Evolutionary conservation across 1,284 basidiomycete genomes (phyloP).

Genomic region (Butyriboletus appendiculatus): DNA sequence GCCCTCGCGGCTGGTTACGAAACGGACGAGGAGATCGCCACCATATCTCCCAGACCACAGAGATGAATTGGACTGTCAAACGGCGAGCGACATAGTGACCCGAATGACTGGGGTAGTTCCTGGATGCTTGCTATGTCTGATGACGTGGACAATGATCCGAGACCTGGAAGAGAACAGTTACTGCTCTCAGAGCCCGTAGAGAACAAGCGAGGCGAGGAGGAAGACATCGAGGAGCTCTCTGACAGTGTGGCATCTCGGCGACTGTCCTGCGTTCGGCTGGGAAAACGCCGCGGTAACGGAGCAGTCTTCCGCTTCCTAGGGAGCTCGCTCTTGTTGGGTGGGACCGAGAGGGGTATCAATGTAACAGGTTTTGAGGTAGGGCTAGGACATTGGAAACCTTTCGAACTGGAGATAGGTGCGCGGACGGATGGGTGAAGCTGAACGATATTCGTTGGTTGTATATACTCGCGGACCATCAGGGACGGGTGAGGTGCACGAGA

Average conservation of each 20-base stretch:
- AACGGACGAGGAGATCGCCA: neutral
- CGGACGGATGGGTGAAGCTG: neutral
- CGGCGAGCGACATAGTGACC: neutral
- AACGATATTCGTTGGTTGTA: neutral
- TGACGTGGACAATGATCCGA: neutral
- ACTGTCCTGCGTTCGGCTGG: neutral
- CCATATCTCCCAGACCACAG: neutral
- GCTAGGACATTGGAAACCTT: conserved; percentile 5
- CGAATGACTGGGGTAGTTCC: conserved; percentile 1
- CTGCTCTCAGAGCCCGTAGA: conserved; percentile 1
- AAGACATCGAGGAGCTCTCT: conserved; percentile 9
- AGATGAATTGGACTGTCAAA: neutral
- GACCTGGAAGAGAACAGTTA: conserved; percentile 5
- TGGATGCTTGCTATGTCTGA: neutral
- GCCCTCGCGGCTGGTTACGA: neutral
- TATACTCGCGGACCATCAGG: neutral
- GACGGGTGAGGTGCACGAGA: conserved; percentile 24
- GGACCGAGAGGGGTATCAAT: conserved; percentile 2
- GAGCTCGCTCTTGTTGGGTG: neutral
- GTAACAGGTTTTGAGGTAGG: conserved; percentile 9
- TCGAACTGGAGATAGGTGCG: neutral
- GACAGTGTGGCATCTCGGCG: conserved; percentile 5
- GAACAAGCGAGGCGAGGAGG: conserved; percentile 1
- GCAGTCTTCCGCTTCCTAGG: conserved; percentile 7
- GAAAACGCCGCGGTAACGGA: conserved; percentile 7